Evolutionary conservation across 1,139 yeast species (phyloP), one percentile per base, ranked within the genome.

Genomic region (Zygotorulaspora mrakii): DNA sequence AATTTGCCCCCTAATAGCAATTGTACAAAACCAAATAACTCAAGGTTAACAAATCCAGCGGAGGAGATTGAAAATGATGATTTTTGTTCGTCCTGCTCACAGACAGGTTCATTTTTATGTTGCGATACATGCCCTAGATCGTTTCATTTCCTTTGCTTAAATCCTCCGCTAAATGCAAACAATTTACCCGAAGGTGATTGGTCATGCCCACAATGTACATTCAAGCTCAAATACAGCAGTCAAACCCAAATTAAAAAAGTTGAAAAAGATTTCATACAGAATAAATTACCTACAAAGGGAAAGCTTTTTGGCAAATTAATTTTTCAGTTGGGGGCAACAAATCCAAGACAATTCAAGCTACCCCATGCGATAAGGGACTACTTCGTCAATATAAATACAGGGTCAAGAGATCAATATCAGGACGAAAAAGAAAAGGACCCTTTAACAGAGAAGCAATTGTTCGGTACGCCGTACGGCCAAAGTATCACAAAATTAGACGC

Each of bases 81-180:
- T 62, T 88, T 74, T 59, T 91, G 98, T 57, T 71, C 84, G 17
- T 73, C 94, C 0, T 91, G 98, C 65, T 88, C 94, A 1, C 87
- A 88, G 18, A 70, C 89, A 0, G 98, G 98, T 6, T 72, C 85
- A 26, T 87, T 91, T 50, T 70, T 91, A 21, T 91, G 97, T 63
- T 91, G 98, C 65, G 98, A 91, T 53, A 72, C 85, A 2, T 91
- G 98, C 62, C 96, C 96, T 0, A 75, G 74, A 54, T 85, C 96
- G 1, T 91, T 89, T 62, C 98, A 91, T 59, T 87, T 91, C 57
- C 72, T 85, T 9, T 91, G 98, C 61, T 76, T 91, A 48, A 84
- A 86, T 52, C 97, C 97, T 2, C 97, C 98, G 0, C 65, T 83
- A 17, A 91, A 83, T 48, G 82, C 80, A 33, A 70, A 69, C 32